Percentiles rank a stretch among this genome's conserved stretches.
phyloP scores from a whole-genome alignment of 1,284 basidiomycete genomes.

The Schizophyllum commune region DNA sequence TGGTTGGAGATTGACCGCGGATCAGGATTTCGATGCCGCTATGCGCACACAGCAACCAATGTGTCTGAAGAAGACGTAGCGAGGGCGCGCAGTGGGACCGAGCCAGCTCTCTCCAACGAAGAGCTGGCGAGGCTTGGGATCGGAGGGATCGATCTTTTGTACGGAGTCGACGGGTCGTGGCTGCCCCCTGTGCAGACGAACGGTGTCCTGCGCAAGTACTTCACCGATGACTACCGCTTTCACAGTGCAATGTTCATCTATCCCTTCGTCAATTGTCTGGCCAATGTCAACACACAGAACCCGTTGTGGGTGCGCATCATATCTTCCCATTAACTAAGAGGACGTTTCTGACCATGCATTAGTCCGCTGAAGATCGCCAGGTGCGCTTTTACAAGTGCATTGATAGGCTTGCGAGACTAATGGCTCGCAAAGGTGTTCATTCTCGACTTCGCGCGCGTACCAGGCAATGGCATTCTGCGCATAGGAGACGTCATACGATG shows the following conservation, averaged over 20 bases:
- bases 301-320: slow-evolving; percentile 40
- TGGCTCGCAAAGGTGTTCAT: background rate
- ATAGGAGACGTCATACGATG: slow-evolving; percentile 44
- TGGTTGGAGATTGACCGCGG: background rate
- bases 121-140: slow-evolving; percentile 38
- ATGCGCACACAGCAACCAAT: background rate
- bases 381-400: background rate
- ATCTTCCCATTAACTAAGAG: background rate
- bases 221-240: slow-evolving; percentile 40
- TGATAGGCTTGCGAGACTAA: background rate
- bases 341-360: background rate
- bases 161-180: slow-evolving; percentile 17
- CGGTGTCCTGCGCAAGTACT: slow-evolving; percentile 36
- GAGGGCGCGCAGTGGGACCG: slow-evolving; percentile 17
- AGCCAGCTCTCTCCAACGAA: slow-evolving; percentile 38
- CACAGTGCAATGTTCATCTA: slow-evolving; percentile 32
- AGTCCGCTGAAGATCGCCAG: background rate
- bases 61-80: background rate
- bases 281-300: slow-evolving; percentile 40
- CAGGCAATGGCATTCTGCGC: slow-evolving; percentile 47
- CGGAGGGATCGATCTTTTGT: slow-evolving; percentile 29
- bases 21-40: background rate
- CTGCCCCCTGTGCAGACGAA: slow-evolving; percentile 44
- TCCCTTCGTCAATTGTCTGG: slow-evolving; percentile 39
- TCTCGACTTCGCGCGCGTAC: slow-evolving; percentile 1